Evolutionary conservation across 1,284 basidiomycete genomes (phyloP), one percentile per base, ranked within the genome.

Genomic region (Ganoderma lingzhi): DNA sequence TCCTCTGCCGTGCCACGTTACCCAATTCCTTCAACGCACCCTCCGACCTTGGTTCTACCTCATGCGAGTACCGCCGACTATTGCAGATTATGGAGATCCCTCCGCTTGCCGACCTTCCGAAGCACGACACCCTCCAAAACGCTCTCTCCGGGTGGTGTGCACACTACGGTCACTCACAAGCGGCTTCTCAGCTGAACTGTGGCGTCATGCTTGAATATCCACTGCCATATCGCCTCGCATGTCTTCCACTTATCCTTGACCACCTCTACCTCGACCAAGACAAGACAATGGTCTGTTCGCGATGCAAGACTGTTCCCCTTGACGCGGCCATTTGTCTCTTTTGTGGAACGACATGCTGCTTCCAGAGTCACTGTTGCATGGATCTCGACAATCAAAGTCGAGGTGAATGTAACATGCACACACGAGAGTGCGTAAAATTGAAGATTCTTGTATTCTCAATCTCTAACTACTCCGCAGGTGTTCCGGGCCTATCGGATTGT

Each of bases 381-480:
- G 94, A 96, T 75, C 77, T 83, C 32, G 92, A 95, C 60, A 84
- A 83, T 55, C 83, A 87, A 65, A 81, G 89, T 69, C 80, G 94
- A 84, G 83, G 90, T 44, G 98, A 99, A 79, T 99, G 97, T 81
- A 99, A 99, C 80, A 90, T 95, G 84, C 98, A 99, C 80, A 94
- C 93, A 74, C 87, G 96, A 86, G 93, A 95, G 94, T 98, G 80
- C 81, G 96, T 90, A 23, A 3, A 9, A 15, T 42, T 4, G 8
- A 17, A 12, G 44, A 55, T 15, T 60, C 8, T 64, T 51, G 6
- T 32, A 28, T 2, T 19, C 45, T 12, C 12, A 10, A 6, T 17
- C n/a, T 28, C 39, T 61, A 41, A 61, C 59, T 28, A 19, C 14
- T 2, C 19, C 30, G 1, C 71, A 98, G 96, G 71, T 99, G 97